These are phyloP conservation scores for Boehmeria nivea DNA, from an alignment of 306 rosid genomes.

Conservation along the genomic window DNA sequence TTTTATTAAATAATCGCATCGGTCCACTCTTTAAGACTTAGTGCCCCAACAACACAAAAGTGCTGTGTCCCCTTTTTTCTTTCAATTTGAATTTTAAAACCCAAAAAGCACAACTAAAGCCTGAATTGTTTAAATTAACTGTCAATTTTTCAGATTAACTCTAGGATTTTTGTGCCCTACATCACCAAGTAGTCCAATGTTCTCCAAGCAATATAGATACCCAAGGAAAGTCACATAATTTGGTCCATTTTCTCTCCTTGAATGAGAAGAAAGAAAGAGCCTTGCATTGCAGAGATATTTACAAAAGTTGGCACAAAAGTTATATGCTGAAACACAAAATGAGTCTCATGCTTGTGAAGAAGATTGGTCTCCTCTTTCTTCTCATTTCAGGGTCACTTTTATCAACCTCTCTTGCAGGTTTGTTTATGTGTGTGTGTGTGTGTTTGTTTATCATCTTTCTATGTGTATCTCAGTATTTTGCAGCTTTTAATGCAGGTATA, in stretches of 20 bases:
- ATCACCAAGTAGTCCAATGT: neutral
- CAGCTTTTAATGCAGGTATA: constrained; percentile 27
- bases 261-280: constrained; percentile 27
- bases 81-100: constrained; percentile 30
- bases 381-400: constrained; percentile 52
- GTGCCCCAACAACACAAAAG: constrained; percentile 83
- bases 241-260: constrained; percentile 22
- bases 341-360: constrained; percentile 48
- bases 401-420: constrained; percentile 64
- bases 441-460: constrained; percentile 1
- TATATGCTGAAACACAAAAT: neutral
- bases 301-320: neutral
- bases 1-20: constrained; percentile 23
- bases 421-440: too few species aligned
- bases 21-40: constrained; percentile 51
- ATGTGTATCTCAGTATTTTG: constrained; percentile 1
- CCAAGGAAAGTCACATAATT: constrained; percentile 28
- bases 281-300: neutral
- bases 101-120: constrained; percentile 19
- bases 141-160: constrained; percentile 35
- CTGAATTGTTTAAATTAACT: constrained; percentile 22
- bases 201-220: constrained; percentile 17
- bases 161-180: constrained; percentile 15
- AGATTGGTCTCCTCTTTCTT: constrained; percentile 44
- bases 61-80: constrained; percentile 45